phyloP scores from a whole-genome alignment of 2,329 filamentous ascomycete genomes.

The Aspergillus melleus region DNA sequence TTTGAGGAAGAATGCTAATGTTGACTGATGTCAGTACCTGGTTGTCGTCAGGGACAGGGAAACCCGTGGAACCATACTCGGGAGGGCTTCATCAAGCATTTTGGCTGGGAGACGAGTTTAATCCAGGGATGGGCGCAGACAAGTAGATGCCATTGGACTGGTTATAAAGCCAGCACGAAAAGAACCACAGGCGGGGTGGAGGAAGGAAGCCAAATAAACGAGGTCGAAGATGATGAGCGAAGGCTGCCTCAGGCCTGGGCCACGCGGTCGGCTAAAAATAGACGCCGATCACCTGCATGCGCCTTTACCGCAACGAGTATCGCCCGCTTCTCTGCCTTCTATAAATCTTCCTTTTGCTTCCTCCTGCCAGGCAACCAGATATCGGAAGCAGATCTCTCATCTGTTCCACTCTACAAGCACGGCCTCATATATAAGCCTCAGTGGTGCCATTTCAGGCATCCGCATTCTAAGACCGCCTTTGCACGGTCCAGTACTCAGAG shows the following conservation, averaged over 20 bases:
- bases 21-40: neutral
- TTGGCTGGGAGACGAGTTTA: constrained; percentile 13
- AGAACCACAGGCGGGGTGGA: neutral
- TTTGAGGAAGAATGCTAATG: constrained; percentile 60
- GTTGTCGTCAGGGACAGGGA: neutral
- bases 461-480: neutral
- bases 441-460: neutral
- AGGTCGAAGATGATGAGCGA: neutral
- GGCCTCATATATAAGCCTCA: neutral
- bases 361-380: neutral
- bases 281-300: neutral
- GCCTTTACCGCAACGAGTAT: neutral
- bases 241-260: constrained; percentile 1
- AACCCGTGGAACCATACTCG: constrained; percentile 51
- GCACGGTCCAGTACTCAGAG: neutral
- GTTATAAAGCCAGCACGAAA: neutral
- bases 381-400: neutral
- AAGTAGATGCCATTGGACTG: neutral
- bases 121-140: neutral
- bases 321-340: neutral
- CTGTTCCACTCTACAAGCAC: neutral
- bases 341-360: neutral
- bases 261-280: constrained; percentile 11
- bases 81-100: constrained; percentile 95
- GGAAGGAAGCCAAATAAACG: neutral